Evolutionary conservation across 495 filamentous ascomycete species (phyloP), one percentile per base, ranked within the genome.

Genomic region (Tetracladium setigerum): DNA sequence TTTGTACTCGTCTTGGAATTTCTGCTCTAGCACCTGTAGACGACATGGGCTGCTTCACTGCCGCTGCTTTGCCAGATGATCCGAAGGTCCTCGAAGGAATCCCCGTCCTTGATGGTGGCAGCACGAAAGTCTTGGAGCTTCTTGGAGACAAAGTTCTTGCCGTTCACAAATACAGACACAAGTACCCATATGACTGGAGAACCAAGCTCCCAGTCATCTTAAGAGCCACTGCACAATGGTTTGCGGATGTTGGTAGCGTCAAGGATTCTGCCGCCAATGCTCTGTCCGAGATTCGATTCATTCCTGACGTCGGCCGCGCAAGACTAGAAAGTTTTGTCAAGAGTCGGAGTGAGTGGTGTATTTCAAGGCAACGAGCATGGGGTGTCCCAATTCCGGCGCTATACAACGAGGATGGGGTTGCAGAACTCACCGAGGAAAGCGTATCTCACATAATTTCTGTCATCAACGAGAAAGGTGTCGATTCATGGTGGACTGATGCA

Each of bases 171-270:
- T 86, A 89, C 62, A 67, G 66, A 45, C 94, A 97, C 72, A 96
- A 95, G 61, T 95, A 97, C 62, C 92, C 92, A 0, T 95, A 95
- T 59, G 92, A 99, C 63, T 97, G 92, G 94, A 74, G 94, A 30
- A 92, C 92, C 3, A 97, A 96, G 62, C 75, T 79, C 50, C 92
- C 92, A 15, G 79, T 97, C 19, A 88, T 99, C 49, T 74, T 95
- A 14, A 66, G 92, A 53, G 91, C 92, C 16, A 99, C 92, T 0
- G 87, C 86, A 36, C 92, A 99, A 67, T 99, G 92, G 92, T 97
- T 99, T 56, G 89, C 92, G 34, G 84, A 95, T 64, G 87, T 95
- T 10, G 87, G 71, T 31, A 74, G 72, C 13, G 90, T 99, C 56
- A 91, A 92, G 53, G 64, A 72, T 5, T 67, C 69, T 18, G 87